Evolutionary conservation across 805 yeast genomes (phyloP), one percentile per base, ranked within the genome.

Genomic region (Pichia nakasei): DNA sequence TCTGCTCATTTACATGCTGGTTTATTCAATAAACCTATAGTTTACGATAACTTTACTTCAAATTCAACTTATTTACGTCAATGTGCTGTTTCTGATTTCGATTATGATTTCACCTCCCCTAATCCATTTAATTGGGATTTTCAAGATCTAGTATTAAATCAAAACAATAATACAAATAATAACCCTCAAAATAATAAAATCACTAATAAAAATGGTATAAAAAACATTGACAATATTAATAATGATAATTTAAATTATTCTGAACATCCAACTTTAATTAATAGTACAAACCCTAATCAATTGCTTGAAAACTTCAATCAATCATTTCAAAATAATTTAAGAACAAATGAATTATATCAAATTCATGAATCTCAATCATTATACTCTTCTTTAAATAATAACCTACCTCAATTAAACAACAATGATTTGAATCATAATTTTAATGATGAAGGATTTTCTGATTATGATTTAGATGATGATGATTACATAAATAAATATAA

Each of bases 81-180:
- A 9, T 61, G 64, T 50, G 65, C 64, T 12, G 62, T 61, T 19
- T 58, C 54, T 35, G 61, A 59, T 31, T 57, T 50, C 38, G 62
- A 60, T 35, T 58, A 55, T 35, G 60, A 60, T 40, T 60, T 59
- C 42, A 47, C 54, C 5, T 45, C 50, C 22, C 41, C 57, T 12
- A 59, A 56, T 37, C 63, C 64, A 2, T 44, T 58, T 33, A 53
- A 54, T 47, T 61, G 65, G 65, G 59, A 60, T 42, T 37, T 60
- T 9, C 48, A 52, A 24, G 51, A 52, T 12, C 37, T 52, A 27
- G 52, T 51, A 0, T 41, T 53, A 22, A 47, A 43, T 22, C 42
- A 33, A 12, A 19, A 37, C 21, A 18, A 13, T 35, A 22, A 22
- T 20, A 31, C 37, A 22, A 19, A 22, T 19, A 43, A 22, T 46